Percentiles rank a stretch among this genome's conserved stretches.
phyloP scores from a whole-genome alignment of 2,329 filamentous ascomycete genomes.

The Aspergillus tanneri region DNA sequence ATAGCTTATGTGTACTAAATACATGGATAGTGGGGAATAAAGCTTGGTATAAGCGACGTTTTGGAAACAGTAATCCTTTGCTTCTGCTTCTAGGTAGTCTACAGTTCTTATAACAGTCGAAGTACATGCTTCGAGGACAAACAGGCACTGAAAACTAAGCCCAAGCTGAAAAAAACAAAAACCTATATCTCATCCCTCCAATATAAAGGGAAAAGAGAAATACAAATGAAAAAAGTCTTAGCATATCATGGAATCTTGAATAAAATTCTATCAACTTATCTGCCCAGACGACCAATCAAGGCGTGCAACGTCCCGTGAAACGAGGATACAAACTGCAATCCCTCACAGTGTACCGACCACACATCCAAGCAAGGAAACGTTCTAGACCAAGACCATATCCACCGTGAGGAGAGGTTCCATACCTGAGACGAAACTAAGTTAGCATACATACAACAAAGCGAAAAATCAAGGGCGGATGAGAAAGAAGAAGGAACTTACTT shows the following conservation, averaged over 20 bases:
- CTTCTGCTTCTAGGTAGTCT: too few relatives aligned
- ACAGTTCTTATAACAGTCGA: too few relatives aligned
- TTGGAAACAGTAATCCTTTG: too few relatives aligned
- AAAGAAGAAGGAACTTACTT: conserved; percentile 62
- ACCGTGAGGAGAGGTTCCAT: conserved; percentile 87
- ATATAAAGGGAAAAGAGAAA: neutral
- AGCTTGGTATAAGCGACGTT: too few relatives aligned
- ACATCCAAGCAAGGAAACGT: conserved; percentile 70
- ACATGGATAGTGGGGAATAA: too few relatives aligned
- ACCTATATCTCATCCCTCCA: neutral
- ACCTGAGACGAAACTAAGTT: conserved; percentile 51
- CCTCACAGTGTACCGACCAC: conserved; percentile 64
- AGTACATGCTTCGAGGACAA: too few relatives aligned
- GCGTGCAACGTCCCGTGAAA: conserved; percentile 52
- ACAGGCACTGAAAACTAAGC: too few relatives aligned
- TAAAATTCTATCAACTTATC: neutral
- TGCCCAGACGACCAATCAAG: too few relatives aligned
- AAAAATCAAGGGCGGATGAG: neutral
- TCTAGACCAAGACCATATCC: conserved; percentile 92
- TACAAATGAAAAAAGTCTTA: too few relatives aligned
- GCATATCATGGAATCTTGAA: neutral
- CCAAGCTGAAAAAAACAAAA: too few relatives aligned
- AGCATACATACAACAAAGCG: too few relatives aligned
- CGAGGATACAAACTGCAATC: conserved; percentile 56
- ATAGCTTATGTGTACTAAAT: too few relatives aligned